Conservation (phyloP, 805 yeast species). For the Cyberlindnera meyerae region DNA sequence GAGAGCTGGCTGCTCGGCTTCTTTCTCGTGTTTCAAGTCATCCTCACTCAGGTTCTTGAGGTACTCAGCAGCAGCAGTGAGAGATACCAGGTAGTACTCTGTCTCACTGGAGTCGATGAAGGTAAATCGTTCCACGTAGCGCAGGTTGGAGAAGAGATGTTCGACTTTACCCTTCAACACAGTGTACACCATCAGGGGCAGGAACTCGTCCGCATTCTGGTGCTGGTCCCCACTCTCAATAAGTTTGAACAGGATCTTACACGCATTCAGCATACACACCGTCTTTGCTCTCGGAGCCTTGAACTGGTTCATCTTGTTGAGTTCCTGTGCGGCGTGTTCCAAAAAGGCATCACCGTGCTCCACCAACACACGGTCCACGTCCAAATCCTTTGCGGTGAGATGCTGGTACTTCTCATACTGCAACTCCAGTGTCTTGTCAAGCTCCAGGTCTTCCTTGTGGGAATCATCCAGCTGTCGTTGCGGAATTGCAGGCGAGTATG, state of each 20-base stretch:
- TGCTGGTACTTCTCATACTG: slow-evolving; percentile 64
- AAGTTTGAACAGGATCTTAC: slow-evolving; percentile 87
- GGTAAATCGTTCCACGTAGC: slow-evolving; percentile 82
- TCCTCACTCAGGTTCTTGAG: slow-evolving; percentile 47
- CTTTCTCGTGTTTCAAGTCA: not conserved
- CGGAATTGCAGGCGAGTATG: slow-evolving; percentile 75
- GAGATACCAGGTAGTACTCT: slow-evolving; percentile 84
- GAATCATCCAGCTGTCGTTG: slow-evolving; percentile 41
- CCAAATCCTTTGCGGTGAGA: slow-evolving; percentile 63
- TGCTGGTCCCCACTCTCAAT: slow-evolving; percentile 58
- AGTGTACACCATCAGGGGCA: slow-evolving; percentile 83
- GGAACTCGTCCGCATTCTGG: slow-evolving; percentile 89
- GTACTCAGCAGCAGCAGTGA: slow-evolving; percentile 84
- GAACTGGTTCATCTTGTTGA: slow-evolving; percentile 72
- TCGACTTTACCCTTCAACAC: slow-evolving; percentile 63
- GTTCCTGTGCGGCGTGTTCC: slow-evolving; percentile 65
- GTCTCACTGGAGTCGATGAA: slow-evolving; percentile 79
- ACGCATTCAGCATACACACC: slow-evolving; percentile 84
- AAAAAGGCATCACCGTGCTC: slow-evolving; percentile 49
- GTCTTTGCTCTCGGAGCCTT: slow-evolving; percentile 94
- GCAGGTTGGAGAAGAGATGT: slow-evolving; percentile 69
- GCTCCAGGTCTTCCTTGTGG: slow-evolving; percentile 57
- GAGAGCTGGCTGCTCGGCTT: not conserved
- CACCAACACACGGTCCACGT: slow-evolving; percentile 52
- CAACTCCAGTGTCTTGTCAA: slow-evolving; percentile 48